Conservation (phyloP, 2,329 filamentous ascomycete genomes). For the Claviceps citrina region DNA sequence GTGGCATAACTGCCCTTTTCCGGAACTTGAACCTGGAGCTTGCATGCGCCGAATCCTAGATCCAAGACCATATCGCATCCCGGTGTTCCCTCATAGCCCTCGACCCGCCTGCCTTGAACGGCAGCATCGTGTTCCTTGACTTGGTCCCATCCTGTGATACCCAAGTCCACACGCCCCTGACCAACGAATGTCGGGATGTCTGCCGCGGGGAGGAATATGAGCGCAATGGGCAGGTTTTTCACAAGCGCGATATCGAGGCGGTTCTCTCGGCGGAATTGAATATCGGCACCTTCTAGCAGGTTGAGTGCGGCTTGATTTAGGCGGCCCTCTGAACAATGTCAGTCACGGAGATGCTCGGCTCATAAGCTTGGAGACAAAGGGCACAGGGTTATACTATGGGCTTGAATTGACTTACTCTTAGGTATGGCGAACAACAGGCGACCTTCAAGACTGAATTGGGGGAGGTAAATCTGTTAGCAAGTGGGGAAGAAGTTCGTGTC, state of each 20-base stretch:
- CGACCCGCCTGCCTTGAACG: slow-evolving; percentile 33
- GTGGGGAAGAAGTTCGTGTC: not conserved
- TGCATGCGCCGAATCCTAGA: slow-evolving; percentile 79
- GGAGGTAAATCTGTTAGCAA: not conserved
- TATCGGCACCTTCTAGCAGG: slow-evolving; percentile 82
- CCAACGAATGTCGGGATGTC: slow-evolving; percentile 97
- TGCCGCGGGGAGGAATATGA: slow-evolving; percentile 90
- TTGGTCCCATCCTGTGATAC: slow-evolving; percentile 88
- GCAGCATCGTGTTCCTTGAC: slow-evolving; percentile 75
- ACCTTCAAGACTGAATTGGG: slow-evolving; percentile 57
- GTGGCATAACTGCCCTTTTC: slow-evolving; percentile 59
- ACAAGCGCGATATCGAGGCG: slow-evolving; percentile 94
- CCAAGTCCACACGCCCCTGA: slow-evolving; percentile 81
- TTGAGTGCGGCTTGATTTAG: slow-evolving; percentile 79
- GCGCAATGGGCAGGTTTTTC: slow-evolving; percentile 88
- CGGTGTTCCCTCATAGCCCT: slow-evolving; percentile 29
- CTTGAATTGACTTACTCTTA: slow-evolving; percentile 93
- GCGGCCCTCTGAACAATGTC: slow-evolving; percentile 52
- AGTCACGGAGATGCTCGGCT: not conserved
- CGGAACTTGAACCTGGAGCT: slow-evolving; percentile 92
- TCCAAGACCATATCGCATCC: slow-evolving; percentile 79
- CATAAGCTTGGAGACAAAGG: too few species aligned
- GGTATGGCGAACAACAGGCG: slow-evolving; percentile 93
- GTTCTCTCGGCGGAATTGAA: slow-evolving; percentile 90
- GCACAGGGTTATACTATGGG: too few species aligned